Conservation (phyloP, 768 basidiomycete species). For the Russula emetica region DNA sequence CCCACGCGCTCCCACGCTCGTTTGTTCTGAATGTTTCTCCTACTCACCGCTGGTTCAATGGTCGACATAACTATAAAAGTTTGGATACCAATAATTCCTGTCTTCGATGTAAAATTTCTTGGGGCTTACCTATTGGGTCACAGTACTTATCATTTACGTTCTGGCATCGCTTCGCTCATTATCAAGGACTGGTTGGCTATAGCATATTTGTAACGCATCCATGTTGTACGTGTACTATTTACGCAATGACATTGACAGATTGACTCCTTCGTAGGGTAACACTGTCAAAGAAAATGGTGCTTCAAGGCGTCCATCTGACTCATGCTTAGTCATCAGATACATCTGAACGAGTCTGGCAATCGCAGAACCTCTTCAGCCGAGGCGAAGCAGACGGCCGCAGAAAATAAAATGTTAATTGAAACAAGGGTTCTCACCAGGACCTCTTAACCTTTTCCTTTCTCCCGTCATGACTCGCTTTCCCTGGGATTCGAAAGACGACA, state of each 20-base stretch:
- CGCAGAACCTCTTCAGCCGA: background rate
- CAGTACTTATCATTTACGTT: background rate
- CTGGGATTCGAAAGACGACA: background rate
- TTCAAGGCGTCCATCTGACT: too few species aligned
- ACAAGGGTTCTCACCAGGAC: constrained; percentile 52
- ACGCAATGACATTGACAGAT: background rate
- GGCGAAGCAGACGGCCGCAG: background rate
- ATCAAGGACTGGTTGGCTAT: background rate
- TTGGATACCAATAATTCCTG: background rate
- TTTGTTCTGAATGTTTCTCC: background rate
- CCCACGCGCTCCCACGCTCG: background rate
- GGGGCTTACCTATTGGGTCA: background rate
- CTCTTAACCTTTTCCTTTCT: constrained; percentile 94
- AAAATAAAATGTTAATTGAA: constrained; percentile 45
- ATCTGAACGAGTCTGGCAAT: background rate
- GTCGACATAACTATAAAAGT: background rate
- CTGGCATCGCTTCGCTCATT: background rate
- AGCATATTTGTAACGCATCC: background rate
- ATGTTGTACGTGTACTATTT: background rate
- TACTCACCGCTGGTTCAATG: background rate
- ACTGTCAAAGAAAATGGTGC: background rate
- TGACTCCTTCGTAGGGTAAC: background rate
- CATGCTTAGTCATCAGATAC: too few species aligned
- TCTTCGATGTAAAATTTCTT: background rate
- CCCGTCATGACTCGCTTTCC: constrained; percentile 47